Base-by-base conservation (phyloP, 2,329 filamentous ascomycete genomes). In the Trichoderma koningiopsis region DNA sequence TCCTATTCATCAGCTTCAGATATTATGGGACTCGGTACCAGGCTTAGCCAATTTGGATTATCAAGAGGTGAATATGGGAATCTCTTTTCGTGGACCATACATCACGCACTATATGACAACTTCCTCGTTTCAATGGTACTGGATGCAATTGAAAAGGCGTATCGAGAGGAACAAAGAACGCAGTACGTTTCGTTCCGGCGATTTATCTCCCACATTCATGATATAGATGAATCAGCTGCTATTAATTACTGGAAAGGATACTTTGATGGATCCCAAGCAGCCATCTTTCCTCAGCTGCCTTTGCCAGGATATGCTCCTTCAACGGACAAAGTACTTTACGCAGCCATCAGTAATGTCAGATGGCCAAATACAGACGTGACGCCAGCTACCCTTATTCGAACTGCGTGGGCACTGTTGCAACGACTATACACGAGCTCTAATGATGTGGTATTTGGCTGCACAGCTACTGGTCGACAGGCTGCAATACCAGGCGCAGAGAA, bases 121-220 rank as follows among this genome's bases (percentile, higher is more conserved):
- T 13, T 49, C 8, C 47, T 49, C 5, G 47, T 49, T 49, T 49
- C 47, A 49, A 49, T 49, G 47, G 47, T 49, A 11, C n/a, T 49
- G 4, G 47, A 49, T 13, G n/a, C 77, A 22, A 80, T 80, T 0
- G 73, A 76, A 52, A 76, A 76, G 10, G 47, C 47, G 24, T 49
- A 49, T 49, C 47, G 10, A 4, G 11, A 49, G 2, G 47, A 13
- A 22, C 8, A 49, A 49, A 49, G n/a, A 13, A 6, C n/a, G 22
- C 47, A 49, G 5, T 24, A 22, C 24, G n/a, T 49, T 13, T 10
- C 47, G 13, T 49, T 49, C n/a, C 47, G 11, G n/a, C 8, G 7
- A 24, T 49, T 49, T 5, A 49, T 49, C n/a, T 49, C n/a, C 10
- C 47, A 49, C 2, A 24, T 49, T 13, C 10, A 49, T 5, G 47